Conservation (phyloP, 352 stramenopile species). For the Globisporangium echinulatum region DNA sequence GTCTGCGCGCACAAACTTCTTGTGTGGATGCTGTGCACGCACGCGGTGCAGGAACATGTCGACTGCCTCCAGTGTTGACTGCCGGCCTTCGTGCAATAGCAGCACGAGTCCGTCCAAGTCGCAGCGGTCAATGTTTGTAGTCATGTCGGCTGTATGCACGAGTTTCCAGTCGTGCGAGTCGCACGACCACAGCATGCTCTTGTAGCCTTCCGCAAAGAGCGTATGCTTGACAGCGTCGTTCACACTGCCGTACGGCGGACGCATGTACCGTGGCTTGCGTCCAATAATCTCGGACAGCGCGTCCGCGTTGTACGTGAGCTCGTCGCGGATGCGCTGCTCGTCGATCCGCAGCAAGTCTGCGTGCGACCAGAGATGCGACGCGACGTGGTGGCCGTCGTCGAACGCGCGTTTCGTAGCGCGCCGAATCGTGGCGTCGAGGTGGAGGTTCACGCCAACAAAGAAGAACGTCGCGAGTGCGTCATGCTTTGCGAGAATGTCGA, state of each 20-base stretch:
- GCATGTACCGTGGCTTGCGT: constrained; percentile 8
- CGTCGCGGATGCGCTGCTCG: neutral
- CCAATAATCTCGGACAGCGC: neutral
- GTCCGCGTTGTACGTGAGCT: constrained; percentile 3
- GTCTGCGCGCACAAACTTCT: constrained; percentile 9
- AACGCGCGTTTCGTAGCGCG: neutral
- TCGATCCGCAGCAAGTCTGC: neutral
- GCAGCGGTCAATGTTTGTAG: neutral
- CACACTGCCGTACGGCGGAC: constrained; percentile 2
- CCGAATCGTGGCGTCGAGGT: constrained; percentile 2
- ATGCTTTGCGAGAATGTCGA: constrained; percentile 5
- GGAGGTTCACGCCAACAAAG: constrained; percentile 9
- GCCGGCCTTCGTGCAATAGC: constrained; percentile 5
- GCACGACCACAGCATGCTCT: constrained; percentile 9
- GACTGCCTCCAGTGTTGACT: constrained; percentile 6
- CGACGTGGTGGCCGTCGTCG: constrained; percentile 4
- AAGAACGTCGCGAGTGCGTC: constrained; percentile 8
- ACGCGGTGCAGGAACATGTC: constrained; percentile 4
- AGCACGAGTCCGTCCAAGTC: constrained; percentile 3
- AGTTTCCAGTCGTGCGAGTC: constrained; percentile 7
- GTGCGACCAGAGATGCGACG: constrained; percentile 9
- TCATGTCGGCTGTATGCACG: constrained; percentile 1
- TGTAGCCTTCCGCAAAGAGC: constrained; percentile 3
- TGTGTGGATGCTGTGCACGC: neutral
- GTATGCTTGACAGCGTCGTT: neutral